Percentiles rank a stretch among this genome's conserved stretches.
Conservation (phyloP, 352 stramenopile species). For the Vaucheria bursata region DNA sequence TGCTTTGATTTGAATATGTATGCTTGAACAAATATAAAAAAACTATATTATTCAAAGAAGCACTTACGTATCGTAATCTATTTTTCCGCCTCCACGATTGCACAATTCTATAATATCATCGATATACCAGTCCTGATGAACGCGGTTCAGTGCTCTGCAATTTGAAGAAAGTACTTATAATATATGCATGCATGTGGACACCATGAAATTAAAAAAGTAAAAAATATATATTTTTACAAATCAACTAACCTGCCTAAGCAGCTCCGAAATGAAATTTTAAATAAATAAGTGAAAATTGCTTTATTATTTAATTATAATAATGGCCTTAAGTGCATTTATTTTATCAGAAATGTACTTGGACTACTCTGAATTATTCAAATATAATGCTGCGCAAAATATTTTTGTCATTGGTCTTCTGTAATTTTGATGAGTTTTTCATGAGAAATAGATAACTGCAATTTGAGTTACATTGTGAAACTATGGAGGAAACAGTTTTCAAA, state of each 20-base stretch:
- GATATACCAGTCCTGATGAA: conserved; percentile 10
- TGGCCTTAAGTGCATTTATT: neutral
- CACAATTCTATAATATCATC: neutral
- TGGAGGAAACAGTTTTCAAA: no score
- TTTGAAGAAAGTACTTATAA: neutral
- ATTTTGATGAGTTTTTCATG: no score
- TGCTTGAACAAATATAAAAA: neutral
- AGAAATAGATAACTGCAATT: no score
- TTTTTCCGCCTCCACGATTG: neutral
- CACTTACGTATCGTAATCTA: conserved; percentile 40
- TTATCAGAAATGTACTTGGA: neutral
- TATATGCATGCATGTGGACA: neutral
- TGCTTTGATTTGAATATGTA: neutral
- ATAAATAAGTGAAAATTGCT: neutral
- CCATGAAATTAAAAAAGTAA: neutral
- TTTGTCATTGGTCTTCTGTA: no score
- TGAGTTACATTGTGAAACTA: no score
- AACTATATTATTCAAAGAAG: neutral
- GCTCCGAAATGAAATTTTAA: neutral
- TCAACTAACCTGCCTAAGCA: neutral
- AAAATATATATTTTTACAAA: neutral
- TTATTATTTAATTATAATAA: neutral
- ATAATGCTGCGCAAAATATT: no score
- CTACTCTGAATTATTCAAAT: no score
- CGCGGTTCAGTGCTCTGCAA: neutral